Evolutionary conservation across 2,329 filamentous ascomycete genomes (phyloP).

Genomic region (Waltergamsia citrina): DNA sequence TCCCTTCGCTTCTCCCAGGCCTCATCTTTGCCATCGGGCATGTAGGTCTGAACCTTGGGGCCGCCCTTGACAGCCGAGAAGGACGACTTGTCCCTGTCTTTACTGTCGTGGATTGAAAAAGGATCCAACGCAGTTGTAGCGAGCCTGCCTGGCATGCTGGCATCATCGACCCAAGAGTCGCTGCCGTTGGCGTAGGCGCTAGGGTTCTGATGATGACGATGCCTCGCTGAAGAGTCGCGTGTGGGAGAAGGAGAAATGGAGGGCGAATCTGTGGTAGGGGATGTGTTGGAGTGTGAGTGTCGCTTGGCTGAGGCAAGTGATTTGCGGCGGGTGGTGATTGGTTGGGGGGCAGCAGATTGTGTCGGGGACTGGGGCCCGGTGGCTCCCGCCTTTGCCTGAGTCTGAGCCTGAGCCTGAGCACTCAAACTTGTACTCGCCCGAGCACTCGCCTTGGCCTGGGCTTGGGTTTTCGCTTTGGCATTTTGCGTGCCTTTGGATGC

Average conservation of each 20-base stretch:
- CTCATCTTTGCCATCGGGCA: slow-evolving; percentile 15
- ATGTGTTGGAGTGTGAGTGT: slow-evolving; percentile 22
- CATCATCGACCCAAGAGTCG: slow-evolving; percentile 10
- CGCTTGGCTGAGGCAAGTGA: slow-evolving; percentile 26
- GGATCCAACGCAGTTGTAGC: slow-evolving; percentile 15
- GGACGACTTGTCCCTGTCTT: slow-evolving; percentile 11
- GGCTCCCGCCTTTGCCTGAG: slow-evolving; percentile 6
- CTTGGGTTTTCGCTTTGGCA: too few species aligned
- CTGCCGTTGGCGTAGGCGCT: neutral
- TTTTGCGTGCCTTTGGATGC: too few species aligned
- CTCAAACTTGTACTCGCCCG: too few species aligned
- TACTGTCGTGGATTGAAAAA: slow-evolving; percentile 18
- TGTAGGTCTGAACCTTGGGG: slow-evolving; percentile 14
- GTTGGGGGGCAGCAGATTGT: slow-evolving; percentile 13
- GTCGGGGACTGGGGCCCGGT: slow-evolving; percentile 1
- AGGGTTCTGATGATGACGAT: neutral
- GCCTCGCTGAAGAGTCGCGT: neutral
- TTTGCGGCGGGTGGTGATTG: slow-evolving; percentile 29
- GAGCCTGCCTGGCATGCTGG: slow-evolving; percentile 30
- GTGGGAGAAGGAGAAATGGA: slow-evolving; percentile 7
- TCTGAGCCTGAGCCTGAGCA: too few species aligned
- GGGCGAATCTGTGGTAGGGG: slow-evolving; percentile 21
- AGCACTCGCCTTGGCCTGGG: too few species aligned
- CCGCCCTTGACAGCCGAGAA: slow-evolving; percentile 14
- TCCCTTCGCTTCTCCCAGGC: slow-evolving; percentile 21